A percentile compares a stretch with the other conserved stretches of the same genome.
phyloP scores from a whole-genome alignment of 164 flowering plant genomes.

The Kingdonia uniflora region DNA sequence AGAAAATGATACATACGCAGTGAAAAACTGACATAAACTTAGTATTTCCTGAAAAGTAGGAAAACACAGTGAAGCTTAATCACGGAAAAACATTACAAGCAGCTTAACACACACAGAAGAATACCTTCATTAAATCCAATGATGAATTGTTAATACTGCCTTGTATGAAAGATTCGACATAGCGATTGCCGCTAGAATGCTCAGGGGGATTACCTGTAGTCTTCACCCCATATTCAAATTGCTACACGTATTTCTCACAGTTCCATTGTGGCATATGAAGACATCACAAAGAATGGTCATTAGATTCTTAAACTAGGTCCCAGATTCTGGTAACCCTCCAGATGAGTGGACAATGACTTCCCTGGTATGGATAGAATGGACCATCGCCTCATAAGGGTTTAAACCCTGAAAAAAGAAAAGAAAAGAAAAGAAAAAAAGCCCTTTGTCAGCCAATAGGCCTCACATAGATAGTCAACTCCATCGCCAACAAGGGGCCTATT shows the following conservation, averaged over 20 bases:
- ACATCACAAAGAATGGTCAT: conserved; percentile 95
- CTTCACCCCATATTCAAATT: conserved; percentile 50
- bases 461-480: conserved; percentile 39
- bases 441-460: conserved; percentile 52
- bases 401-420: conserved; percentile 71
- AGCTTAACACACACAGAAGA: too few relatives aligned
- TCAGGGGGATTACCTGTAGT: conserved; percentile 92
- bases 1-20: too few relatives aligned
- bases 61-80: too few relatives aligned
- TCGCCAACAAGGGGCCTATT: conserved; percentile 14
- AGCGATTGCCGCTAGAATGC: conserved; percentile 89
- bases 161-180: conserved; percentile 95
- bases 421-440: too few relatives aligned
- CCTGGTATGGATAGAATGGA: conserved; percentile 72
- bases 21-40: too few relatives aligned
- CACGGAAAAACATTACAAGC: too few relatives aligned
- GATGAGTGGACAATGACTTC: conserved; percentile 87
- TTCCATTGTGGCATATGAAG: conserved; percentile 80
- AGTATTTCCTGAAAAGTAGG: conserved; percentile 61
- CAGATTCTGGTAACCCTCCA: conserved; percentile 86
- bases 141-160: conserved; percentile 85
- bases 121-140: conserved; percentile 95
- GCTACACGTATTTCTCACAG: conserved; percentile 70
- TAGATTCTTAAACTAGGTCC: conserved; percentile 71
- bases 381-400: conserved; percentile 71